Evolutionary conservation across 768 basidiomycete genomes (phyloP).

Genomic region (Lactarius evosmus): DNA sequence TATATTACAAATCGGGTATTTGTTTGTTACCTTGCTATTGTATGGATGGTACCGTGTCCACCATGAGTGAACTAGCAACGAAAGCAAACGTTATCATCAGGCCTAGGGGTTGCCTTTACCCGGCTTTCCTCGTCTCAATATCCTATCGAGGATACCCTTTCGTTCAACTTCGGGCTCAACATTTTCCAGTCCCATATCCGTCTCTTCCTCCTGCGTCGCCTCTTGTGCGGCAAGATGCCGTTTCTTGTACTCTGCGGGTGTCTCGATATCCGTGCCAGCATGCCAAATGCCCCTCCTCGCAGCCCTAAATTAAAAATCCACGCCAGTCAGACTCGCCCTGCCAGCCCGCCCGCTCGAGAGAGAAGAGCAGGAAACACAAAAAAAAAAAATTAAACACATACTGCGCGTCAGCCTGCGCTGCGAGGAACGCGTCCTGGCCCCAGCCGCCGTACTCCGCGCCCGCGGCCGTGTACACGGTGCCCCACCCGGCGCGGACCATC

Average conservation of each 20-base stretch:
- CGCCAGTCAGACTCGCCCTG: background rate
- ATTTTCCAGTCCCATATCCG: background rate
- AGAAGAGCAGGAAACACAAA: slow-evolving; percentile 3
- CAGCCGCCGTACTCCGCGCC: slow-evolving; percentile 77
- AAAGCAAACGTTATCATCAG: background rate
- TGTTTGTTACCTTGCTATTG: background rate
- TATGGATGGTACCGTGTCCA: background rate
- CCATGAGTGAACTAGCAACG: background rate
- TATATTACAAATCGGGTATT: slow-evolving; percentile 2
- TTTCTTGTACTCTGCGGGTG: slow-evolving; percentile 46
- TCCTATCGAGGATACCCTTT: background rate
- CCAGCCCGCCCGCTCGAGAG: too few relatives aligned
- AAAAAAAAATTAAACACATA: slow-evolving; percentile 35
- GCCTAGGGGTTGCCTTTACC: background rate
- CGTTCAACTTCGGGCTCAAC: background rate
- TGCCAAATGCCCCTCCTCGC: slow-evolving; percentile 43
- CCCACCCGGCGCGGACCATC: slow-evolving; percentile 81
- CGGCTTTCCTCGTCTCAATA: slow-evolving; percentile 1
- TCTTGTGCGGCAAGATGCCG: slow-evolving; percentile 26
- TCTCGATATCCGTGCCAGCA: slow-evolving; percentile 35
- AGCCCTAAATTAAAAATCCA: slow-evolving; percentile 5
- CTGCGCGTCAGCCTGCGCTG: slow-evolving; percentile 65
- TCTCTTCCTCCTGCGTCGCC: background rate
- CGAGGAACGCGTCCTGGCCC: slow-evolving; percentile 62
- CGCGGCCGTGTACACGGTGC: slow-evolving; percentile 66